Base-by-base conservation (phyloP, 768 basidiomycete genomes). In the Epithele typhae region DNA sequence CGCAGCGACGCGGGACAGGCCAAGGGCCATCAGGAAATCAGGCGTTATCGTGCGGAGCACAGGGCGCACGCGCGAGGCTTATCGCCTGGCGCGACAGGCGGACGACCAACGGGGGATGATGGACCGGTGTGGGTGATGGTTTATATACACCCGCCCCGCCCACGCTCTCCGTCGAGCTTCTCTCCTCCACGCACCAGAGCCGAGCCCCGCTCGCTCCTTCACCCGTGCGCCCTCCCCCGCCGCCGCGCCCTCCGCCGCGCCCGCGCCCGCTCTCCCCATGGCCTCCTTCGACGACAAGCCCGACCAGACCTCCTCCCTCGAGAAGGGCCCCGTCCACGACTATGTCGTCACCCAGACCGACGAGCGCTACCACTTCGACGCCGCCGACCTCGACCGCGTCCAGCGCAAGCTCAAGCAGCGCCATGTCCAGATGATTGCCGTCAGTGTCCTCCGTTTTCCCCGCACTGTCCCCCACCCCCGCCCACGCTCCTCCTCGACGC, bases 391-490 rank as follows among this genome's bases (percentile, higher is more conserved):
- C 40, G 87, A 88, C 58, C 73, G 71, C 24, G 84, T 89, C 4
- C 86, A 88, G 56, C 76, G 86, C 23, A 76, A 77, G 30, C 73
- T 88, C 30, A 79, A 85, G 65, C 84, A 87, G 64, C 78, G 85
- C 24, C 85, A 87, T 77, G 80, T 85, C 12, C 86, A 87, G 61
- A 88, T 88, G 85, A 84, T 84, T 64, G 82, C 82, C 50, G 83
- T 84, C 53, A 63, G 77, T 45, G 36, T 15, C 35, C 14, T 42
- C 24, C 30, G n/a, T 27, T 33, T 46, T 37, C 27, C 18, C n/a
- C n/a, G n/a, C n/a, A n/a, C n/a, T n/a, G n/a, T n/a, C 8, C 27
- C 27, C 27, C 14, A 30, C 27, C 27, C 27, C 14, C 27, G 27
- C 27, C 27, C 27, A 7, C 27, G 14, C 14, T 14, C 8, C 27